A percentile compares a stretch with the other conserved stretches of the same genome.
phyloP scores from a whole-genome alignment of 192 early-diverging fungal genomes.

The Podila verticillata region DNA sequence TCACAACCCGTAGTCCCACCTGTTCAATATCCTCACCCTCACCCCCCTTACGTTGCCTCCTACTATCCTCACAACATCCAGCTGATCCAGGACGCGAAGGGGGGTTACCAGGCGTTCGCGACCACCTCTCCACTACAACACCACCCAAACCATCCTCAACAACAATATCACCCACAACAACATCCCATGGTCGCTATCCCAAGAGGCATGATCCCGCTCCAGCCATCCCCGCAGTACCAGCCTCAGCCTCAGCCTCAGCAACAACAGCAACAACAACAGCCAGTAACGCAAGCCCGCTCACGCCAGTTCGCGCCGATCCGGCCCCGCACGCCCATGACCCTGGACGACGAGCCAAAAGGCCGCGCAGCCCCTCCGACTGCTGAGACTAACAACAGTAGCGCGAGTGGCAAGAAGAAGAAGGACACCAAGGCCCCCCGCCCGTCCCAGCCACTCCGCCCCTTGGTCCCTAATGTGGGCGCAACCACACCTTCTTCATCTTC shows the following conservation, averaged over 20 bases:
- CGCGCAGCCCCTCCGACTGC: constrained; percentile 24
- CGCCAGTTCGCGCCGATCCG: constrained; percentile 48
- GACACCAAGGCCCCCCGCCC: constrained; percentile 2
- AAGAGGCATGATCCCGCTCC: constrained; percentile 12
- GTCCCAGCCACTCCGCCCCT: constrained; percentile 10
- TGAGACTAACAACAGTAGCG: constrained; percentile 6
- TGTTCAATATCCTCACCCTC: constrained; percentile 42
- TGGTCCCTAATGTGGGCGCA: constrained; percentile 23
- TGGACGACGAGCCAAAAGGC: constrained; percentile 38
- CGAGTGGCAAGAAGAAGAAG: constrained; percentile 22
- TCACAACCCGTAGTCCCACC: constrained; percentile 23
- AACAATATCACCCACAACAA: neutral
- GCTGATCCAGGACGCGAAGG: constrained; percentile 14
- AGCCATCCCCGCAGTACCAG: neutral
- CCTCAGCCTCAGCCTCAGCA: constrained; percentile 1
- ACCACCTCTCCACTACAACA: neutral
- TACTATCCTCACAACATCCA: constrained; percentile 33
- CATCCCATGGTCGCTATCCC: constrained; percentile 8
- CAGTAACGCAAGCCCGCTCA: neutral
- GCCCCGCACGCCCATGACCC: constrained; percentile 33
- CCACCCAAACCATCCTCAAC: neutral
- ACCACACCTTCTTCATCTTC: neutral
- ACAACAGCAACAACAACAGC: constrained; percentile 9
- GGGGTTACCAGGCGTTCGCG: neutral
- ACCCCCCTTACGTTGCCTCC: constrained; percentile 38